Base-by-base conservation (phyloP, 73 alveolate genomes). In the Paramecium caudatum region DNA sequence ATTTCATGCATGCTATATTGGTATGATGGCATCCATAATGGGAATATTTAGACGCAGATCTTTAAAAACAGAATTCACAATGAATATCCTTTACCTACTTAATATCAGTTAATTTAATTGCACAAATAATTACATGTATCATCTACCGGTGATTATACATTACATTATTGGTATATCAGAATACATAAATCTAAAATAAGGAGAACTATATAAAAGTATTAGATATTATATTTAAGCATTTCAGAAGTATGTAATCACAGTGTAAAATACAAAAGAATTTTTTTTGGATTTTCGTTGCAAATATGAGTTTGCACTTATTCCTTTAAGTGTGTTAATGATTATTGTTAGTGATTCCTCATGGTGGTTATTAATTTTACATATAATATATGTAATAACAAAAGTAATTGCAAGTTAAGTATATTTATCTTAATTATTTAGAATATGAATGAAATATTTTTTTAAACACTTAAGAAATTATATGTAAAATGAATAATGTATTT, bases 111-210 rank as follows among this genome's bases (percentile, higher is more conserved):
- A 41, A 19, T 74, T 74, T 43, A 37, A 37, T 21, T 37, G 88
- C 12, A 74, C 88, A 13, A 19, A 39, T 21, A 39, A 36, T 37
- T 74, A 12, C 69, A 74, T 74, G 88, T 74, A 74, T 74, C 69
- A 37, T 15, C 21, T 74, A 39, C 88, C 88, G 0, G 43, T 74
- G 17, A 6, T 43, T 17, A 37, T 74, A 9, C 88, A 74, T 21
- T 74, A 41, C 32, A n/a, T 43, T 39, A 23, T 74, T 74, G 88
- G 88, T 1, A 74, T 74, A 15, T 5, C 62, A 41, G 88, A 74
- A 41, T 74, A 74, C 21, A 36, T 74, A 0, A 39, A 74, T 27
- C 19, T 74, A 21, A 41, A 68, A 39, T 0, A 17, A 21, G 88
- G 88, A 39, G 17, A 17, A 6, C 17, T 74, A 47, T 74, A 27